Evolutionary conservation across 2,329 filamentous ascomycete species (phyloP).

Genomic region (Ophiobolus disseminans): DNA sequence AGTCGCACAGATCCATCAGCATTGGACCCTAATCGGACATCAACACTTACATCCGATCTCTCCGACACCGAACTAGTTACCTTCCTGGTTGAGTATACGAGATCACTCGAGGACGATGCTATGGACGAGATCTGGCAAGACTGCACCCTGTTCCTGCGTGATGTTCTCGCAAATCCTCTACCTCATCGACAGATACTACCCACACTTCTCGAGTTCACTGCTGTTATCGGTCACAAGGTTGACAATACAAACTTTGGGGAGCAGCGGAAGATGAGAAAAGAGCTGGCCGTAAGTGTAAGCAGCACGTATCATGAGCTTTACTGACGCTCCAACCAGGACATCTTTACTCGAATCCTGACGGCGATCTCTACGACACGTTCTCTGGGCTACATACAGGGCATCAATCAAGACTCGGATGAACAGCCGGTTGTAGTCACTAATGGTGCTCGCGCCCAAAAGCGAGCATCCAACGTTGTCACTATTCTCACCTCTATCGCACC

Average conservation of each 20-base stretch:
- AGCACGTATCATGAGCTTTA: constrained; percentile 19
- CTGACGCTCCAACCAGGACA: constrained; percentile 65
- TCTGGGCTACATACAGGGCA: constrained; percentile 71
- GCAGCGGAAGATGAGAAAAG: constrained; percentile 87
- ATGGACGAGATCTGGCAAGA: constrained; percentile 99
- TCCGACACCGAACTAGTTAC: constrained; percentile 83
- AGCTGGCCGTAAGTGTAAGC: constrained; percentile 79
- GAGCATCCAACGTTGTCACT: constrained; percentile 70
- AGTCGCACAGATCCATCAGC: constrained; percentile 87
- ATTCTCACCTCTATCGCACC: constrained; percentile 82
- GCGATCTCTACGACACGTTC: constrained; percentile 94
- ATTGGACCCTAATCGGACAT: constrained; percentile 80
- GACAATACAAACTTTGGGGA: constrained; percentile 98
- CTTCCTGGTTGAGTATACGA: constrained; percentile 89
- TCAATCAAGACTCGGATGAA: constrained; percentile 44
- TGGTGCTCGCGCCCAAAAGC: constrained; percentile 52
- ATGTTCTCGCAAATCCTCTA: constrained; percentile 90
- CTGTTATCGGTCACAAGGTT: constrained; percentile 90
- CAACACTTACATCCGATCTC: constrained; percentile 84
- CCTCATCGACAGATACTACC: constrained; percentile 92
- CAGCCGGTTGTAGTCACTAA: constrained; percentile 33
- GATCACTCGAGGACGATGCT: constrained; percentile 91
- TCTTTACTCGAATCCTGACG: constrained; percentile 85
- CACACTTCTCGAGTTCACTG: constrained; percentile 84
- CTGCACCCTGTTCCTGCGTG: constrained; percentile 87